A percentile compares a stretch with the other conserved stretches of the same genome.
Evolutionary conservation across 75 land plant species (phyloP).

Genomic region (Ceratopteris richardii): DNA sequence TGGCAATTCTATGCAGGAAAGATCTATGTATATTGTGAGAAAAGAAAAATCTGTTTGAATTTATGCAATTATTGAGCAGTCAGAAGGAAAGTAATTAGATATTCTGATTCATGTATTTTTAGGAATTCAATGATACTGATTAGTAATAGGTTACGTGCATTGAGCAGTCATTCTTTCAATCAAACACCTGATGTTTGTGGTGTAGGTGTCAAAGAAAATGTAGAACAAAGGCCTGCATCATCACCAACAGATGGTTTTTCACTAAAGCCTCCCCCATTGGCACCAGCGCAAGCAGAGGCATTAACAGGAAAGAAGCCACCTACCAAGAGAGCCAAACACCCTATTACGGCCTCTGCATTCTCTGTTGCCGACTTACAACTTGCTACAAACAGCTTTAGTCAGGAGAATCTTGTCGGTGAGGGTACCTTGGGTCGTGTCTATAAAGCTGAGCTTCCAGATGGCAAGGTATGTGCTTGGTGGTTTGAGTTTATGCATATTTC

Average conservation of each 20-base stretch:
- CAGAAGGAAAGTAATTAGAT: too few species aligned
- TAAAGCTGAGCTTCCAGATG: constrained; percentile 71
- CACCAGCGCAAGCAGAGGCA: constrained; percentile 17
- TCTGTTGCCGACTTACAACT: constrained; percentile 78
- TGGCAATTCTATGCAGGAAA: too few species aligned
- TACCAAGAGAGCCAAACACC: constrained; percentile 41
- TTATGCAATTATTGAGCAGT: too few species aligned
- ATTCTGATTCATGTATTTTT: too few species aligned
- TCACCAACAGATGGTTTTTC: constrained; percentile 20
- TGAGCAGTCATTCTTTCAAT: too few species aligned
- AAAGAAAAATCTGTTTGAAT: too few species aligned
- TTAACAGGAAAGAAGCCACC: constrained; percentile 25
- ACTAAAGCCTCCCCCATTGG: constrained; percentile 66
- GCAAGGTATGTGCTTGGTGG: constrained; percentile 64
- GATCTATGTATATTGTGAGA: too few species aligned
- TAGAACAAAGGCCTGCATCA: constrained; percentile 37
- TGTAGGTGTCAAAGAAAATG: constrained; percentile 33
- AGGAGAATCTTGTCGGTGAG: constrained; percentile 82
- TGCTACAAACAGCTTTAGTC: constrained; percentile 88
- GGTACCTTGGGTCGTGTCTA: constrained; percentile 88
- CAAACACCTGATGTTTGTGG: too few species aligned
- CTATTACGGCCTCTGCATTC: constrained; percentile 61
- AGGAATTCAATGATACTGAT: too few species aligned
- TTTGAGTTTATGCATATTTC: too few species aligned
- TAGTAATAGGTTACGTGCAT: too few species aligned